Evolutionary conservation across 208 protist species (phyloP), one percentile per base, ranked within the genome.

Genomic region (Acanthamoeba rhysodes): DNA sequence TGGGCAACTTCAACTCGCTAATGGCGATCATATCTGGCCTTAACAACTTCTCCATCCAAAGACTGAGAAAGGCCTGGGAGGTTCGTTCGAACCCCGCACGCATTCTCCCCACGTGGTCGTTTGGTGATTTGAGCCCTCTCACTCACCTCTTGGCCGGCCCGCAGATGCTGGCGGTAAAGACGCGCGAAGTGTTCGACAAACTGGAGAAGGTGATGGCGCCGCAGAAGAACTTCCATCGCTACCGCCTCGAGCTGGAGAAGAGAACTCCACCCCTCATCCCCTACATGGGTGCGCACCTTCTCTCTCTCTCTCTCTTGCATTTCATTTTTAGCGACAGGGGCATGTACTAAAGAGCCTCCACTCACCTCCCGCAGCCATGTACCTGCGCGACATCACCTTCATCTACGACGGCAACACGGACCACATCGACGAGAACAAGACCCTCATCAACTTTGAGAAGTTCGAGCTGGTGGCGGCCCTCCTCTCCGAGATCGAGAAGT

Each of bases 1-100:
- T 88, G 34, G 48, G 82, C 70, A 95, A 94, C 85, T 95, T 70
- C 57, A 95, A 95, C 62, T 64, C 53, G 9, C 18, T 90, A 27
- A 95, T 95, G 94, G 94, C 85, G 16, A 94, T 95, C 50, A 55
- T 95, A 2, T 82, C 94, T 24, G 94, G 94, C 29, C 72, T 95
- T 14, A 95, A 94, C 87, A 93, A 78, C 57, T 68, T 91, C 32
- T 94, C 94, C 37, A 84, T 95, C 24, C 94, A 90, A 74, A 87
- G 94, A 22, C 62, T 95, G 27, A 45, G 87, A 14, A 95, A 95
- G 66, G 62, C 85, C 41, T 95, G 94, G 94, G 53, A 64, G 22
- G 53, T 87, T 18, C 14, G 34, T 74, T 24, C 8, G 27, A 6
- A 50, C 10, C 72, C 7, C 74, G 8, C 32, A 7, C 80, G 27